Conservation (phyloP, 2,329 filamentous ascomycete genomes). For the Amphichorda felina region DNA sequence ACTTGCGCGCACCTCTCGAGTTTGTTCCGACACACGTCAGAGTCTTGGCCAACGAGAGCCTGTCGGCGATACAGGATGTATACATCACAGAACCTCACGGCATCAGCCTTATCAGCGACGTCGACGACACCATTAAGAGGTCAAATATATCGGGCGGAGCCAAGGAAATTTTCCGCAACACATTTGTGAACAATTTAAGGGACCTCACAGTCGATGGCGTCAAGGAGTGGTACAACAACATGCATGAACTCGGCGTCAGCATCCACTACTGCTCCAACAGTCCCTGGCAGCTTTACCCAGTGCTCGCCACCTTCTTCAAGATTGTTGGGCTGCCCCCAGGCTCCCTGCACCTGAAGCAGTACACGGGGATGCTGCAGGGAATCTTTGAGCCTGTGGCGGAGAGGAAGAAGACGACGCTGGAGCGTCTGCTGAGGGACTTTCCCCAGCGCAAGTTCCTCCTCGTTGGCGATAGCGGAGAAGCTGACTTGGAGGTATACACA, state of each 20-base stretch:
- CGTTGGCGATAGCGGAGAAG: constrained; percentile 91
- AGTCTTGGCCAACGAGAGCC: constrained; percentile 72
- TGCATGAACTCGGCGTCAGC: constrained; percentile 71
- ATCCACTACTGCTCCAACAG: constrained; percentile 99
- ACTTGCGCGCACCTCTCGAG: constrained; percentile 64
- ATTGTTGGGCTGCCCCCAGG: constrained; percentile 71
- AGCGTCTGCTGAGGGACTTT: constrained; percentile 79
- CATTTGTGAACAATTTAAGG: constrained; percentile 75
- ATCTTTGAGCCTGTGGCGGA: constrained; percentile 97
- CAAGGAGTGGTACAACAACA: constrained; percentile 71
- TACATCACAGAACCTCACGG: constrained; percentile 66
- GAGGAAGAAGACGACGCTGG: constrained; percentile 78
- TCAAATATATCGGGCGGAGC: constrained; percentile 82
- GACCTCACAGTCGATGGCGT: constrained; percentile 82
- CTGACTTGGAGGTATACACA: constrained; percentile 93
- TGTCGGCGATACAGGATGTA: constrained; percentile 72
- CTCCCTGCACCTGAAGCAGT: constrained; percentile 91
- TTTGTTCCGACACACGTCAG: constrained; percentile 86
- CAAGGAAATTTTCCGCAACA: constrained; percentile 91
- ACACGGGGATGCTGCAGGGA: constrained; percentile 92
- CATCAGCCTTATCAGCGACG: constrained; percentile 90
- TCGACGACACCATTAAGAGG: constrained; percentile 94
- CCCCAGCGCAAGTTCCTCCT: constrained; percentile 81
- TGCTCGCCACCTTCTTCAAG: constrained; percentile 76
- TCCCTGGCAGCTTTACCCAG: constrained; percentile 92